Percentiles rank a stretch among this genome's conserved stretches.
These are phyloP conservation scores for Stephania yunnanensis DNA, from an alignment of 164 flowering plant species.

Conservation along the genomic window DNA sequence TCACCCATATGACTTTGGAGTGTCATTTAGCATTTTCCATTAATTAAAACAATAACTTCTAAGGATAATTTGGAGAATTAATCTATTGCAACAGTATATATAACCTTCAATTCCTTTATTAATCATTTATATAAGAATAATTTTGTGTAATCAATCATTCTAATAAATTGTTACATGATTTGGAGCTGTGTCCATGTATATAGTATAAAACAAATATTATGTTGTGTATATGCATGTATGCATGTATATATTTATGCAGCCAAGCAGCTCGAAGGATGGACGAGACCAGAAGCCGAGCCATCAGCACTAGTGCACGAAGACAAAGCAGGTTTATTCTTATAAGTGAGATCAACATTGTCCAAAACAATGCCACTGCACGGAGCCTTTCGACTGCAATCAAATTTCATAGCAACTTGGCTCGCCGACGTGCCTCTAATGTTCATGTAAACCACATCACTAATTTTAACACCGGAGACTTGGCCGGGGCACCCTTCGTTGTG, in stretches of 20 bases:
- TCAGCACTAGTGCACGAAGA: constrained; percentile 10
- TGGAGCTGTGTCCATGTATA: no score
- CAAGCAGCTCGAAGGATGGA: background rate
- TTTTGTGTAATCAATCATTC: no score
- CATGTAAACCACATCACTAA: constrained; percentile 8
- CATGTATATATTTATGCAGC: background rate
- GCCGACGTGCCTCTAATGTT: constrained; percentile 5
- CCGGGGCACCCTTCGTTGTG: constrained; percentile 5
- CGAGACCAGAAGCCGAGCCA: background rate
- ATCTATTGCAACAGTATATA: no score
- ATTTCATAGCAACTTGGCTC: constrained; percentile 7
- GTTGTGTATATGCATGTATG: no score
- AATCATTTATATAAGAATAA: no score
- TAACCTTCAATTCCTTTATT: no score
- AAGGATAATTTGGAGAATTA: no score
- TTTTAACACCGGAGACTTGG: constrained; percentile 10
- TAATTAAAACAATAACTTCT: no score
- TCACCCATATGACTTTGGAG: no score
- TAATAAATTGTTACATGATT: no score
- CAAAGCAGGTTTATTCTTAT: background rate
- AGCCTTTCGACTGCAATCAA: constrained; percentile 6
- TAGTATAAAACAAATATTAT: no score
- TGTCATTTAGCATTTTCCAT: no score
- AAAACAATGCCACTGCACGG: constrained; percentile 4
- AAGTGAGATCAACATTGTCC: constrained; percentile 9